Evolutionary conservation across 805 yeast genomes (phyloP), one percentile per base, ranked within the genome.

Genomic region (Helenozyma rhizophorensis): DNA sequence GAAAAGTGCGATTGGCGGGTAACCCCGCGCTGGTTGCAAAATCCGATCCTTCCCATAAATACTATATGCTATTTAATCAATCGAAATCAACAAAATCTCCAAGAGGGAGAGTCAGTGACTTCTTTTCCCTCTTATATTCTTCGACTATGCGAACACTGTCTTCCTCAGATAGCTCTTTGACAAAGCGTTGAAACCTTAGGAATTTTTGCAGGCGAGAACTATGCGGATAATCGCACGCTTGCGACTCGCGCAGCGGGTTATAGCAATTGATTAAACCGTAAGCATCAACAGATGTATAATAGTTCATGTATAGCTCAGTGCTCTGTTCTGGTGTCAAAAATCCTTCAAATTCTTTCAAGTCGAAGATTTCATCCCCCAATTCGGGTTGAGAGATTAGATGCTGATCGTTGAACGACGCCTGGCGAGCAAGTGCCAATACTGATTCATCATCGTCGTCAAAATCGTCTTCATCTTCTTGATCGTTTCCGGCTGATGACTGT

Each of bases 221-320:
- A n/a, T n/a, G n/a, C n/a, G n/a, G n/a, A n/a, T n/a, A n/a, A n/a
- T n/a, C n/a, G n/a, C n/a, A n/a, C n/a, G n/a, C n/a, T n/a, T n/a
- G n/a, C n/a, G n/a, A n/a, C n/a, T n/a, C n/a, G n/a, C n/a, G n/a
- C 19, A 17, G 31, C 1, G 39, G 37, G 12, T 21, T 19, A 10
- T 21, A 32, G 28, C 38, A 41, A 6, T 33, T 14, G 3, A 21
- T 21, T 13, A 41, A 30, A 4, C 23, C 32, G 8, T 15, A 24
- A 4, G 31, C 37, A 14, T 50, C 54, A 6, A 51, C 26, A 1
- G 60, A 48, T 3, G 53, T 45, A 34, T 50, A 65, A 33, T 67
- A 62, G 26, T 60, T 55, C 21, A 70, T 56, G 46, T 66, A 70
- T 14, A 73, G 60, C 19, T 67, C 70, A 27, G 52, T 43, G 32